Percentiles rank a stretch among this genome's conserved stretches.
Conservation (phyloP, 177 flowering plant species). For the Tripterygium wilfordii region DNA sequence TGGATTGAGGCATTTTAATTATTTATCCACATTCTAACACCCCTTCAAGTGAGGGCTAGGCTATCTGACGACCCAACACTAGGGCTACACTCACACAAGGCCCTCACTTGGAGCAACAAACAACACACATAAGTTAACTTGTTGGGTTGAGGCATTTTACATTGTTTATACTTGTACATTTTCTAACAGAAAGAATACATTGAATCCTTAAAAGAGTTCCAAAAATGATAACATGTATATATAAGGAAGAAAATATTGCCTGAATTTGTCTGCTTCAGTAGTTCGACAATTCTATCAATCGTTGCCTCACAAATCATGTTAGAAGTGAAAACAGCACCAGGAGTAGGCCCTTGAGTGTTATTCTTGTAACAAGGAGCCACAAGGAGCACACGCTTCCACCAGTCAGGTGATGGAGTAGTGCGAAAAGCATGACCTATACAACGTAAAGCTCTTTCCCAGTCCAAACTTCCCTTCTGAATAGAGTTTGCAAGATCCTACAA, state of each 20-base stretch:
- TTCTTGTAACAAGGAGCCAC: constrained; percentile 76
- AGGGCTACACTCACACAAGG: too few species aligned
- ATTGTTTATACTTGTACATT: too few species aligned
- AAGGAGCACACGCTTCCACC: constrained; percentile 98
- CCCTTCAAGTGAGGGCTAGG: too few species aligned
- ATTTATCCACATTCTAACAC: too few species aligned
- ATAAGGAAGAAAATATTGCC: constrained; percentile 40
- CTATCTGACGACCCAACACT: too few species aligned
- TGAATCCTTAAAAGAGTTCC: too few species aligned
- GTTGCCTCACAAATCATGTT: constrained; percentile 96
- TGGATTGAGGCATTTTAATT: too few species aligned
- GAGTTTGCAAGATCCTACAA: constrained; percentile 76
- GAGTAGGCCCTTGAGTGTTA: constrained; percentile 47
- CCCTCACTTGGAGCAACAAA: too few species aligned
- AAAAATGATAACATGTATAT: too few species aligned
- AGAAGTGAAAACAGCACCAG: constrained; percentile 92
- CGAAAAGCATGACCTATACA: constrained; percentile 94
- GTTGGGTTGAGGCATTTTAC: too few species aligned
- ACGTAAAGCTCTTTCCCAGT: constrained; percentile 98
- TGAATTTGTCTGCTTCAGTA: constrained; percentile 76
- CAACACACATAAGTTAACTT: too few species aligned
- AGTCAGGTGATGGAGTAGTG: constrained; percentile 95
- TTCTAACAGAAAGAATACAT: too few species aligned
- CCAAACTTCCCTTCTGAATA: constrained; percentile 83
- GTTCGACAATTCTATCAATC: constrained; percentile 79